Base-by-base conservation (phyloP, 2,329 filamentous ascomycete species). In the Teratosphaeria viscida region DNA sequence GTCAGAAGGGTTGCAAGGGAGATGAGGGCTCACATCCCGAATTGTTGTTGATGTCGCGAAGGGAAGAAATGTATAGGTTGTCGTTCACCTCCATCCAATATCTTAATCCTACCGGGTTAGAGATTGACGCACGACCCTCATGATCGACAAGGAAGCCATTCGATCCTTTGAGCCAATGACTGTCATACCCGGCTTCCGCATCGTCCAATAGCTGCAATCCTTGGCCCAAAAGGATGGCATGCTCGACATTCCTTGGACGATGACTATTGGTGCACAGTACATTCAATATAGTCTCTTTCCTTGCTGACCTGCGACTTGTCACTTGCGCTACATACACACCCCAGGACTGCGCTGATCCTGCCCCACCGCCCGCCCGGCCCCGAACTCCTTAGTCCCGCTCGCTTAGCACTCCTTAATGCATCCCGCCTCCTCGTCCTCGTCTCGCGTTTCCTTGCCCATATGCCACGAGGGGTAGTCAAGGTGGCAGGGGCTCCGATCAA, bases 391-490 rank as follows among this genome's bases (percentile, higher is more conserved):
- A 43, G 37, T 49, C 43, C 43, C 19, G 43, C 84, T 77, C 19
- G 84, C 52, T 2, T 82, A 70, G 62, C 83, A 84, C 76, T 78
- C 56, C 47, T 60, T 56, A 27, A 57, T 39, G 16, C 55, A 55
- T 47, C 43, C 54, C 16, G 19, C 23, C 43, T 53, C 26, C 12
- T 52, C 23, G 23, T 39, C 16, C 35, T 39, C 35, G 11, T 10
- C 8, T 39, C 16, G 35, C 35, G 35, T 39, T 39, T 14, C 39
- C n/a, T 39, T 19, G 34, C 43, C 61, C 57, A 57, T 57, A 65
- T 67, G 66, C 63, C 66, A 56, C 62, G 64, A 56, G 57, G 58
- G 54, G 61, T 54, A 34, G 55, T 69, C 57, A 68, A 59, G 59
- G 61, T 66, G 47, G 59, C 62, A 54, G 62, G 61, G 57, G 65